Evolutionary conservation across 768 basidiomycete species (phyloP).

Genomic region (Russula olivacea): DNA sequence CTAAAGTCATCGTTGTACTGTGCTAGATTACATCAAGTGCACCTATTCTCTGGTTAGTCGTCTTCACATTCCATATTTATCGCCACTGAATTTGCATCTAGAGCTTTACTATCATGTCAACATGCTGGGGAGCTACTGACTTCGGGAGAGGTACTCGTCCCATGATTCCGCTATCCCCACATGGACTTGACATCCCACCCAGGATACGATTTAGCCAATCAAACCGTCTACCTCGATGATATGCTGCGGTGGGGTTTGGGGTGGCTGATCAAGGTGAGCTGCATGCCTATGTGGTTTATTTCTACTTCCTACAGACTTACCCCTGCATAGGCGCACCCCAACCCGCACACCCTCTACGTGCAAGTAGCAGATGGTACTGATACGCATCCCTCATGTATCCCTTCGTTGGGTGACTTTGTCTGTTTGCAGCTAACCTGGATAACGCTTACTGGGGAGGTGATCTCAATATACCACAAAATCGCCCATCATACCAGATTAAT

Average conservation of each 20-base stretch:
- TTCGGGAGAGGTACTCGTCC: slow-evolving; percentile 59
- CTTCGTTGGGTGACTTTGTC: slow-evolving; percentile 1
- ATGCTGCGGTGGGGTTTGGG: slow-evolving; percentile 88
- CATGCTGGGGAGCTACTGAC: slow-evolving; percentile 88
- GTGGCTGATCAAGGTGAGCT: slow-evolving; percentile 82
- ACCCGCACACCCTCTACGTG: slow-evolving; percentile 64
- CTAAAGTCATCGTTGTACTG: neutral
- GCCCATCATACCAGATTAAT: slow-evolving; percentile 77
- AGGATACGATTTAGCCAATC: slow-evolving; percentile 82
- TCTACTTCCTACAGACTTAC: neutral
- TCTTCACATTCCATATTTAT: slow-evolving; percentile 2
- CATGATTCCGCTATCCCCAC: neutral
- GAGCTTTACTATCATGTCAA: slow-evolving; percentile 78
- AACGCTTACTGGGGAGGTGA: slow-evolving; percentile 91
- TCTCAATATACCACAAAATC: slow-evolving; percentile 60
- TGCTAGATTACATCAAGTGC: slow-evolving; percentile 77
- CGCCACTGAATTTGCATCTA: slow-evolving; percentile 29
- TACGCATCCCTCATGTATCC: slow-evolving; percentile 2
- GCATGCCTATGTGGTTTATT: neutral
- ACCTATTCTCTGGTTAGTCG: slow-evolving; percentile 71
- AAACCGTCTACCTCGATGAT: slow-evolving; percentile 86
- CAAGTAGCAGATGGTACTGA: slow-evolving; percentile 61
- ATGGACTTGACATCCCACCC: slow-evolving; percentile 2
- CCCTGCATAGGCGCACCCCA: slow-evolving; percentile 64
- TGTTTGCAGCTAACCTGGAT: slow-evolving; percentile 47